phyloP scores from a whole-genome alignment of 2,329 filamentous ascomycete genomes.

The Onygenales sp. region DNA sequence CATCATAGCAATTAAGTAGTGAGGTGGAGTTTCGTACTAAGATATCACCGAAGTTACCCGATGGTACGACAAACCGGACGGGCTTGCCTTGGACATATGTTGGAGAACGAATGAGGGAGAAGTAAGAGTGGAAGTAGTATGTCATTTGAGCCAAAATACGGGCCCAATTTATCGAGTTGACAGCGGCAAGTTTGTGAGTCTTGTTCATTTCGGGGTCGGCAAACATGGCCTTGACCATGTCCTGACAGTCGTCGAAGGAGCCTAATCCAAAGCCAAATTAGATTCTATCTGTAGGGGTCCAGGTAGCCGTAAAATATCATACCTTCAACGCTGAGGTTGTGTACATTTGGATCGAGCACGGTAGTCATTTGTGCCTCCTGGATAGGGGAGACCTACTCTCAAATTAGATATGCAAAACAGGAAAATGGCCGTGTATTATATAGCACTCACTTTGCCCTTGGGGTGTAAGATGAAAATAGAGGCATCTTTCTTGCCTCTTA shows the following conservation, averaged over 20 bases:
- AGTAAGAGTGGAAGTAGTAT: conserved; percentile 96
- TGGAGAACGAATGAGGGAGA: conserved; percentile 57
- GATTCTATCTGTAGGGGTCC: background rate
- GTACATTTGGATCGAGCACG: conserved; percentile 78
- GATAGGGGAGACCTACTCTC: conserved; percentile 59
- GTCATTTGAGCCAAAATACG: conserved; percentile 93
- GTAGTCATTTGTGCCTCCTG: conserved; percentile 98
- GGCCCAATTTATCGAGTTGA: conserved; percentile 96
- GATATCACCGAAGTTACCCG: conserved; percentile 95
- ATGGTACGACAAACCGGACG: conserved; percentile 80
- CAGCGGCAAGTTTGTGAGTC: conserved; percentile 74
- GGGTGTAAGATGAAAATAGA: conserved; percentile 93
- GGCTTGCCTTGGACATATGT: conserved; percentile 48
- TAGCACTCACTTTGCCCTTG: conserved; percentile 52
- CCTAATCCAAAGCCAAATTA: conserved; percentile 23
- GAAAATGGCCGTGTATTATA: fast-evolving
- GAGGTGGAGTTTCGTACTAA: conserved; percentile 42
- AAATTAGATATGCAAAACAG: background rate
- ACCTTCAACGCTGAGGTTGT: conserved; percentile 76
- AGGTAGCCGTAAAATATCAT: background rate
- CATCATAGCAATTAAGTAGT: background rate
- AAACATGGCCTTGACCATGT: conserved; percentile 90
- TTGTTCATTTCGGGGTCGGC: conserved; percentile 75
- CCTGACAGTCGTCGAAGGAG: conserved; percentile 94
- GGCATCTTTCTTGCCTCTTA: conserved; percentile 92